Conservation (phyloP, 169 alveolate species). For the Plasmodium yoelii region DNA sequence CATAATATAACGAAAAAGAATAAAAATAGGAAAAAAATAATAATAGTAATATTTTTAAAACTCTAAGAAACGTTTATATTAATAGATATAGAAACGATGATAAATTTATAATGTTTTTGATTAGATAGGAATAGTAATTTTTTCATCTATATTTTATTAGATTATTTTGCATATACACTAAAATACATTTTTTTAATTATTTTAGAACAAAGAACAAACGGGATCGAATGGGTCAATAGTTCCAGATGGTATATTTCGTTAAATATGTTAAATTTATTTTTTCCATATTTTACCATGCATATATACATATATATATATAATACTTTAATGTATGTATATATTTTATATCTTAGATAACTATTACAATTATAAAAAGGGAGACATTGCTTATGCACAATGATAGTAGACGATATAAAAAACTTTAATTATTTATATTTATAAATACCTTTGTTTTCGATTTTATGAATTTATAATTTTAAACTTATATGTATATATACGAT, state of each 20-base stretch:
- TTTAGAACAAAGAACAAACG: not conserved
- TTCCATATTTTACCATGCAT: not conserved
- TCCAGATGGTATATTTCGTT: slow-evolving; percentile 39
- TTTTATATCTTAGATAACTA: slow-evolving; percentile 29
- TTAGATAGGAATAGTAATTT: not conserved
- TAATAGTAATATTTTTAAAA: slow-evolving; percentile 7
- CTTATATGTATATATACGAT: no score
- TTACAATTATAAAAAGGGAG: slow-evolving; percentile 59
- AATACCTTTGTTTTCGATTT: no score
- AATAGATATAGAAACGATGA: not conserved
- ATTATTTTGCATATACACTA: not conserved
- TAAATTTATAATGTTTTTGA: not conserved
- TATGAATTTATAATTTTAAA: no score
- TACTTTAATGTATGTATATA: not conserved
- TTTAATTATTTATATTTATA: no score
- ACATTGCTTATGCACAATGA: slow-evolving; percentile 25
- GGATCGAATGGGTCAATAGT: slow-evolving; percentile 40
- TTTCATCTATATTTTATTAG: not conserved
- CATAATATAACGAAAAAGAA: not conserved
- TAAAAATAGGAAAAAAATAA: slow-evolving; percentile 1
- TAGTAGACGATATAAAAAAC: no score
- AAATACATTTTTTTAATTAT: slow-evolving; percentile 1
- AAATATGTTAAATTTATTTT: not conserved
- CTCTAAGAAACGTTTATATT: not conserved
- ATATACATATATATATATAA: not conserved